Base-by-base conservation (phyloP, 768 basidiomycete genomes). In the Mycena polygramma region DNA sequence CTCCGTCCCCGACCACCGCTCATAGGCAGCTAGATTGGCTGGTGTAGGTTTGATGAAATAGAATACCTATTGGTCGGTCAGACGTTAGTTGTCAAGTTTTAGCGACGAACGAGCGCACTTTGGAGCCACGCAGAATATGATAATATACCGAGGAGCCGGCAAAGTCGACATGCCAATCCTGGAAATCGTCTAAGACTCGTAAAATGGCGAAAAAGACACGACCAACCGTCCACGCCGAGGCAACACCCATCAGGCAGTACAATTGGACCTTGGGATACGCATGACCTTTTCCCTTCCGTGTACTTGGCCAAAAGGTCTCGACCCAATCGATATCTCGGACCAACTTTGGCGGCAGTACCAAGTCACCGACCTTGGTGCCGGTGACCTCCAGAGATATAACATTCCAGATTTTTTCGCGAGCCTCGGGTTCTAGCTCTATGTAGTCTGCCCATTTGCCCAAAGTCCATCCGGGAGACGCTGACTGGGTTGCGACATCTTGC, bases 111-210 rank as follows among this genome's bases (percentile, higher is more conserved):
- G 60, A 51, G 60, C 83, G 55, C 73, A 91, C 97, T 88, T 96
- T 98, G 65, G 90, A 86, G 35, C 96, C 96, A 51, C 84, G 87
- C 22, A 98, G 85, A 69, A 99, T 91, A 75, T 98, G 96, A 77
- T 99, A 99, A 80, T 97, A 99, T n/a, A 97, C 97, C 1, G 94
- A 97, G 2, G 94, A 96, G 0, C 96, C 98, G 24, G 97, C 97
- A 78, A 99, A 98, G 81, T 99, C 98, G 69, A 99, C 85, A 76
- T 99, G 97, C 98, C 97, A 98, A 77, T 98, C 97, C 96, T 97
- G 76, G 22, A 26, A n/a, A 37, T 57, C 37, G 8, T 46, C 20
- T 58, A 51, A 69, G 66, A 36, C 52, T 43, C 53, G 15, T 39
- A 57, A 52, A 17, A 2, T 64, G 15, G 15, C 61, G 51, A 63